Evolutionary conservation across 768 basidiomycete species (phyloP), one percentile per base, ranked within the genome.

Genomic region (Sistotremastrum suecicum): DNA sequence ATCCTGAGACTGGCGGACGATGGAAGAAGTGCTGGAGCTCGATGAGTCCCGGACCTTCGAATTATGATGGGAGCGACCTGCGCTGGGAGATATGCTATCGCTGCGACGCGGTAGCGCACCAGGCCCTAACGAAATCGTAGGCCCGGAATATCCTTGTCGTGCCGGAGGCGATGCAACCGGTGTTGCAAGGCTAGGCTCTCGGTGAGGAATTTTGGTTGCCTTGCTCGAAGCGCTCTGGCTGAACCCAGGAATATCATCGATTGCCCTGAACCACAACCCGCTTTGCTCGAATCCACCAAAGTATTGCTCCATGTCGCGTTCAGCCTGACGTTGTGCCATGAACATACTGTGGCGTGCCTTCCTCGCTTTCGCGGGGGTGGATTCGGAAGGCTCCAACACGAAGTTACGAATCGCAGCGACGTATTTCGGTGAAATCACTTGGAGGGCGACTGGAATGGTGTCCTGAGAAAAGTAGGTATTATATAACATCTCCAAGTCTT

Each of bases 201-300:
- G 36, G 31, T 34, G 42, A 36, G n/a, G 36, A 10, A 7, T 50
- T 35, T 33, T 39, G 38, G 10, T 43, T 41, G 12, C 40, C 50
- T n/a, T 48, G 47, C 20, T 20, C 20, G 20, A 20, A 20, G 5
- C 42, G 30, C 32, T 35, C 34, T 5, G 42, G n/a, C 6, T 34
- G 34, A 33, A 43, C 20, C 35, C 20, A 20, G 20, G 20, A 1
- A 74, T 67, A 56, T 90, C 87, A 5, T 80, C 75, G 5, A 87
- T 66, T 1, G 87, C 90, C 42, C 89, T 83, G 63, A 91, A 87
- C 80, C 87, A 97, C 3, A 99, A 71, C 51, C 95, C 90, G 12
- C 86, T 89, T 48, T 77, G 68, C 55, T 81, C 76, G 56, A 99
- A 98, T 5, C 80, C 80, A 42, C 84, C 82, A 56, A 94, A 95